Conservation (phyloP, 768 basidiomycete species). For the Russula sp. region DNA sequence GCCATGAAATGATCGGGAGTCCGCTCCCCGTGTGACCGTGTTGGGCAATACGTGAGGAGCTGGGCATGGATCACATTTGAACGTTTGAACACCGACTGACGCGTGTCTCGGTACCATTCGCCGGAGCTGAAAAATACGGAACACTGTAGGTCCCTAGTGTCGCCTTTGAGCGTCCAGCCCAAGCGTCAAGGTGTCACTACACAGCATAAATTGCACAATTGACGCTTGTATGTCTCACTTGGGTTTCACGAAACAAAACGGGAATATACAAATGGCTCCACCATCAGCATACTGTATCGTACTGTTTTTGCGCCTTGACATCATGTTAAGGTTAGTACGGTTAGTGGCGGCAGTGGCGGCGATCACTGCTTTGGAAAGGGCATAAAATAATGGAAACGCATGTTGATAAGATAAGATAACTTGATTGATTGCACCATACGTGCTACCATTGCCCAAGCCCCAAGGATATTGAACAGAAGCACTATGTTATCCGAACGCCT, state of each 20-base stretch:
- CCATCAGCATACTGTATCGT: neutral
- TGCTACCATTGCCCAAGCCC: neutral
- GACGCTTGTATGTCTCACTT: neutral
- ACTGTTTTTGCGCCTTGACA: neutral
- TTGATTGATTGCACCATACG: too few relatives aligned
- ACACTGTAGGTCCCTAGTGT: too few relatives aligned
- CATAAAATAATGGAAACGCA: too few relatives aligned
- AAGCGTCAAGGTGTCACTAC: too few relatives aligned
- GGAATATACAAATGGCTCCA: neutral
- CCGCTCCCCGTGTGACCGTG: neutral
- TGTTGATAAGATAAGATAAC: neutral
- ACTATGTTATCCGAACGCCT: slow-evolving; percentile 9
- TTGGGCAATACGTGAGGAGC: neutral
- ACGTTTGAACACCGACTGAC: neutral
- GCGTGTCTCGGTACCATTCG: neutral
- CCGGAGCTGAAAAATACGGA: neutral
- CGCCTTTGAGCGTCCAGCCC: neutral
- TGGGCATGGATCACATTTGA: too few relatives aligned
- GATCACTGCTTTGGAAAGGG: neutral
- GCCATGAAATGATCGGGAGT: neutral
- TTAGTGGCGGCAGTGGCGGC: neutral
- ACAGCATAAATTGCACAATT: neutral
- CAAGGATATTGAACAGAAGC: neutral
- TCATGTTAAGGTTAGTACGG: slow-evolving; percentile 1
- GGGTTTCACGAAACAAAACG: neutral